A percentile compares a stretch with the other conserved stretches of the same genome.
These are phyloP conservation scores for Rhizopogon roseolus DNA, from an alignment of 768 basidiomycete species.

Conservation along the genomic window DNA sequence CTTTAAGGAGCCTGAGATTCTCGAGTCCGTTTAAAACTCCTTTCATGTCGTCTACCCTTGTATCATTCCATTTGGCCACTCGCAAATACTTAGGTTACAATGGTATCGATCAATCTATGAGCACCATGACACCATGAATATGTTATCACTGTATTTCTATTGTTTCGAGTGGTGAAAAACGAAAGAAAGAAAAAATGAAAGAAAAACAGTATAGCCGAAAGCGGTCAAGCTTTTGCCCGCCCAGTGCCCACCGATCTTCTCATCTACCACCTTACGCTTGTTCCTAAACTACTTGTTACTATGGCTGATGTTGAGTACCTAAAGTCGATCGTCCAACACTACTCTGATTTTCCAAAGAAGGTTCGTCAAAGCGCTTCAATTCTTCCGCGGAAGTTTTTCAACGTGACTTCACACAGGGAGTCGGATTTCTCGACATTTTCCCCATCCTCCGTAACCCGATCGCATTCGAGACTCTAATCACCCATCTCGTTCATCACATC, in stretches of 20 bases:
- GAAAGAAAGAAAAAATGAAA: no score
- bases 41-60: slow-evolving; percentile 30
- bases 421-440: slow-evolving; percentile 92
- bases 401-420: slow-evolving; percentile 50
- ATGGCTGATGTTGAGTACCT: slow-evolving; percentile 81
- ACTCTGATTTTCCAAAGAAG: slow-evolving; percentile 89
- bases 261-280: no score
- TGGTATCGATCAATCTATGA: slow-evolving; percentile 35
- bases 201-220: no score
- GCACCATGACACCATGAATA: slow-evolving; percentile 13
- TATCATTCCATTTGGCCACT: slow-evolving; percentile 26
- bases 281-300: not conserved
- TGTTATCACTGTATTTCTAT: no score
- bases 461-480: slow-evolving; percentile 87
- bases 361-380: slow-evolving; percentile 32
- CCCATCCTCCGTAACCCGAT: slow-evolving; percentile 85
- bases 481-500: slow-evolving; percentile 82
- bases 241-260: no score
- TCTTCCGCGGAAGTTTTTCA: not conserved
- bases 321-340: slow-evolving; percentile 50
- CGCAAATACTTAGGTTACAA: slow-evolving; percentile 26
- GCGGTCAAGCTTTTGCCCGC: no score
- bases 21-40: slow-evolving; percentile 77
- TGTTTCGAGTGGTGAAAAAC: no score
- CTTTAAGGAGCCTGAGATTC: slow-evolving; percentile 96